These are phyloP conservation scores for Candida albicans DNA, from an alignment of 1,139 yeast genomes.

Conservation along the genomic window DNA sequence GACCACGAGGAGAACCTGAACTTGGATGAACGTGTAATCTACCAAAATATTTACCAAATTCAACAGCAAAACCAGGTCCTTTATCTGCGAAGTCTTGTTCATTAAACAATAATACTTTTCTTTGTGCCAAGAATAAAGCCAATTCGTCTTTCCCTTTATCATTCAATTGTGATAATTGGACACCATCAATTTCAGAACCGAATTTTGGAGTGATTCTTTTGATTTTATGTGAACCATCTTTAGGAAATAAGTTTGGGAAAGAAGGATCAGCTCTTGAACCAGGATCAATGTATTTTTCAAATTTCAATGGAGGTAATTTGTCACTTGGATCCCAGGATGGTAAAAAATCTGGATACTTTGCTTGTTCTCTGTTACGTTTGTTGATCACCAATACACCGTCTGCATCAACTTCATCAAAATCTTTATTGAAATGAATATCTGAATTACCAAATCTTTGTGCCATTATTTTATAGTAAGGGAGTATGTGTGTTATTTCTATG, in stretches of 20 bases:
- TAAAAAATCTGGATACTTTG: conserved; percentile 43
- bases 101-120: conserved; percentile 33
- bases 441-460: conserved; percentile 32
- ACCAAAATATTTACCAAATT: conserved; percentile 33
- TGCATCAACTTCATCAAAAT: conserved; percentile 38
- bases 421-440: conserved; percentile 43
- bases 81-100: conserved; percentile 34
- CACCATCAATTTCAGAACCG: conserved; percentile 33
- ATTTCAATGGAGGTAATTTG: conserved; percentile 43
- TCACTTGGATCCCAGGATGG: conserved; percentile 55
- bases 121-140: conserved; percentile 31
- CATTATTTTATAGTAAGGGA: conserved; percentile 1
- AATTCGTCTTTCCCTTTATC: conserved; percentile 34
- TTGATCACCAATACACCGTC: conserved; percentile 38
- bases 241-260: conserved; percentile 28
- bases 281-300: conserved; percentile 52
- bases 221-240: conserved; percentile 16
- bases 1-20: conserved; percentile 24
- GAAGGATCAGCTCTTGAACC: conserved; percentile 41
- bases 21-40: conserved; percentile 36
- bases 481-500: background rate
- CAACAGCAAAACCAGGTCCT: conserved; percentile 28
- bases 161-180: conserved; percentile 32
- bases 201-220: conserved; percentile 31
- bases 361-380: conserved; percentile 28